These are phyloP conservation scores for Carex myosuroides DNA, from an alignment of 176 grass and related monocot genomes.

Conservation along the genomic window DNA sequence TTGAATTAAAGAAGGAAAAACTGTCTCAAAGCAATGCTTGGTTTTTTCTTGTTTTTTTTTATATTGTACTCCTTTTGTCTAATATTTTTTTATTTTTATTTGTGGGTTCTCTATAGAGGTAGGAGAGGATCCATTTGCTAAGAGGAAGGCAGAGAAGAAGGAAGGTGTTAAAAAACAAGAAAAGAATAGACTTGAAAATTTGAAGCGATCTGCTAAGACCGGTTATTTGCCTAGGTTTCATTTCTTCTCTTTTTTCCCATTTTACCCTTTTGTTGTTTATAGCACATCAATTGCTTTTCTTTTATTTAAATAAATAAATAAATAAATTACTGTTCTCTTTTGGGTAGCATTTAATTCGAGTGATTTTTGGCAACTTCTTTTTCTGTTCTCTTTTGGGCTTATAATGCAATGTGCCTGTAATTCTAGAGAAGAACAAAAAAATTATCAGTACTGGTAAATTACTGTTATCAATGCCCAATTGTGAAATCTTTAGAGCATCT, in stretches of 20 bases:
- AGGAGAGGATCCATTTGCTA: conserved; percentile 79
- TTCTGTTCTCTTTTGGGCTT: not conserved
- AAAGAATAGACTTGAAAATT: conserved; percentile 71
- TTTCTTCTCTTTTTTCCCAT: not conserved
- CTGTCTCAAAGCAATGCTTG: not conserved
- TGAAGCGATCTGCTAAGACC: conserved; percentile 78
- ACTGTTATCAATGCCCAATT: not conserved
- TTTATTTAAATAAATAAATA: conserved; percentile 11
- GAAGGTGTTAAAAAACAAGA: conserved; percentile 80
- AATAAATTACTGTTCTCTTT: not conserved
- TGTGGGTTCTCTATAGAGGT: conserved; percentile 41
- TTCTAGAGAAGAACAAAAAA: not conserved
- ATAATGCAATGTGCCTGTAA: not conserved
- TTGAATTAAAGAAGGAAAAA: not conserved
- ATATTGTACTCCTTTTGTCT: not conserved
- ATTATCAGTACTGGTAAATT: not conserved
- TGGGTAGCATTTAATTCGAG: not conserved
- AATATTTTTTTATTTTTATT: not conserved
- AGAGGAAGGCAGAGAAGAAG: conserved; percentile 84
- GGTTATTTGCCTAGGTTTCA: conserved; percentile 78
- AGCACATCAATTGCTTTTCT: not conserved
- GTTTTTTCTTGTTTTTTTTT: not conserved
- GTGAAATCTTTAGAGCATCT: not conserved
- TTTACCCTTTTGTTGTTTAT: not conserved
- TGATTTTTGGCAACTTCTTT: not conserved